Evolutionary conservation across 2,329 filamentous ascomycete species (phyloP), one percentile per base, ranked within the genome.

Genomic region (Xylariaceae sp.): DNA sequence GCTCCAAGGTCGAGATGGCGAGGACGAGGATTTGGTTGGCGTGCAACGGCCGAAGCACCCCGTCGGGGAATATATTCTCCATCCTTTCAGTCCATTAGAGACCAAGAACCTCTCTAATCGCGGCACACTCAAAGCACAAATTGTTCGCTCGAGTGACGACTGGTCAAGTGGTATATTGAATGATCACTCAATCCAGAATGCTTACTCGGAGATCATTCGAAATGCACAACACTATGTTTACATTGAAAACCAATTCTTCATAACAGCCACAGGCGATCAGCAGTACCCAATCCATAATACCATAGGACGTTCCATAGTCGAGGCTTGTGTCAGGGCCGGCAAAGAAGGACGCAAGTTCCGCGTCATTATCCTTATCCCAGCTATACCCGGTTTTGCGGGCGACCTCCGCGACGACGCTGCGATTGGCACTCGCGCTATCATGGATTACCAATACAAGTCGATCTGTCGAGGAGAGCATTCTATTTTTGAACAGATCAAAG

Each of bases 221-320:
- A 88, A 87, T 38, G 91, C 91, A 0, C 71, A 96, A 64, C 91
- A 97, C 61, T 96, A 81, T 53, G 85, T 98, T 18, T 98, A 97
- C 68, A 95, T 98, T 46, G 93, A 98, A 64, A 97, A 97, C 57
- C 93, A 98, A 57, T 97, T 97, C 70, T 98, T 97, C 73, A 96
- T 94, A 60, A 94, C 89, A 1, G 87, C 93, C 0, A 97, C 91
- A 0, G 89, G 89, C 8, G 83, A 93, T n/a, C 66, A 95, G 28
- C 90, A 96, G 61, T 68, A 74, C 1, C 91, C 91, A 0, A 80
- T 97, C 18, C 82, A 89, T 63, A 98, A 98, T 60, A 85, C 81
- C 15, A 86, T 98, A 39, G 93, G 93, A 11, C 74, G 75, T 7
- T 84, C 93, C 2, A 95, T 98, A 40, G 93, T 96, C 2, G 89